A percentile compares a stretch with the other conserved stretches of the same genome.
phyloP scores from a whole-genome alignment of 2,329 filamentous ascomycete species.

The Apiospora saccharicola region DNA sequence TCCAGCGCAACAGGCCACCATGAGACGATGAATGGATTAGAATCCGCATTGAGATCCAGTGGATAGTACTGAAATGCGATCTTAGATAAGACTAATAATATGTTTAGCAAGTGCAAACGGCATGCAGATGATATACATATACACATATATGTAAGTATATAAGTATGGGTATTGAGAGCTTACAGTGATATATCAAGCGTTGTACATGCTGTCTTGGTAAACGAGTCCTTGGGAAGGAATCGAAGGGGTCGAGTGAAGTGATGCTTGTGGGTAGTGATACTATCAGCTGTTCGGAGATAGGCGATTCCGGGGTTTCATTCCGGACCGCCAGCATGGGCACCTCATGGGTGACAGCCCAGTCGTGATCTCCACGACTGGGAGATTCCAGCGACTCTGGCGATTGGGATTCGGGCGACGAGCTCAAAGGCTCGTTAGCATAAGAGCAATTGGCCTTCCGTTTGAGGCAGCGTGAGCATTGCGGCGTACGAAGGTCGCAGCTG shows the following conservation, averaged over 20 bases:
- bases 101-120: background rate
- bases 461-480: slow-evolving; percentile 61
- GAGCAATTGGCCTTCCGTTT: slow-evolving; percentile 55
- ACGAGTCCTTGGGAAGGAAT: slow-evolving; percentile 61
- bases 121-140: too few relatives aligned
- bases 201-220: slow-evolving; percentile 59
- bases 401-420: slow-evolving; percentile 31
- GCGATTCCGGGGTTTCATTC: slow-evolving; percentile 25
- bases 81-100: slow-evolving; percentile 57
- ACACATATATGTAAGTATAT: background rate
- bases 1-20: slow-evolving; percentile 67
- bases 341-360: background rate
- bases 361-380: background rate
- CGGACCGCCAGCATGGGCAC: background rate
- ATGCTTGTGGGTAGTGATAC: slow-evolving; percentile 21
- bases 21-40: slow-evolving; percentile 65
- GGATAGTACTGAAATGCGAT: slow-evolving; percentile 69
- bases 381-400: background rate
- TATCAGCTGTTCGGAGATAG: slow-evolving; percentile 24
- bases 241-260: slow-evolving; percentile 59
- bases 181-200: slow-evolving; percentile 64
- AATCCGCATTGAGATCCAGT: slow-evolving; percentile 57
- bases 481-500: slow-evolving; percentile 61
- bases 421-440: slow-evolving; percentile 62
- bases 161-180: slow-evolving; percentile 32